Conservation (phyloP, 2,329 filamentous ascomycete species). For the Cadophora sp. region DNA sequence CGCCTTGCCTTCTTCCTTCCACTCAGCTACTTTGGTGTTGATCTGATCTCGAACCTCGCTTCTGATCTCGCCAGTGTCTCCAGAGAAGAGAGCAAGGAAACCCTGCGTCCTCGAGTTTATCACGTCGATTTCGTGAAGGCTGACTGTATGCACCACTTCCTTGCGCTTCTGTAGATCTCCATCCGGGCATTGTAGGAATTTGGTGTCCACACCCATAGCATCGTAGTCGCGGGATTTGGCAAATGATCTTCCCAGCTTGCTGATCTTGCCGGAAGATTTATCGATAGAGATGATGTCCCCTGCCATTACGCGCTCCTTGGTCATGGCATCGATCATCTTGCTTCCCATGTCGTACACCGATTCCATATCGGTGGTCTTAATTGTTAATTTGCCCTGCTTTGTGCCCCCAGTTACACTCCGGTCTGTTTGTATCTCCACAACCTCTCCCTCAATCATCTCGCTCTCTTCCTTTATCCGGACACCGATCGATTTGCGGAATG, state of each 20-base stretch:
- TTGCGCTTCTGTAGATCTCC: slow-evolving; percentile 97
- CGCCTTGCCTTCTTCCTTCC: slow-evolving; percentile 99
- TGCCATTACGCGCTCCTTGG: slow-evolving; percentile 98
- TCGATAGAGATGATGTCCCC: slow-evolving; percentile 99
- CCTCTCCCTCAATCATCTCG: slow-evolving; percentile 98
- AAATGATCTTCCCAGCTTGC: slow-evolving; percentile 93
- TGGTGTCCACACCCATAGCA: slow-evolving; percentile 97
- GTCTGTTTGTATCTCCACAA: slow-evolving; percentile 98
- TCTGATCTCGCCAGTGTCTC: slow-evolving; percentile 96
- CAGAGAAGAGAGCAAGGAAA: slow-evolving; percentile 95
- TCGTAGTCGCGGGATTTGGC: slow-evolving; percentile 97
- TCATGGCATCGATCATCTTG: slow-evolving; percentile 99
- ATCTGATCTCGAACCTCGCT: slow-evolving; percentile 98
- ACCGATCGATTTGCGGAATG: slow-evolving; percentile 98
- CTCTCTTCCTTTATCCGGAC: slow-evolving; percentile 99
- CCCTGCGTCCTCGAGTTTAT: slow-evolving; percentile 99
- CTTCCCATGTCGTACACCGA: slow-evolving; percentile 99
- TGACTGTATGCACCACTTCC: slow-evolving; percentile 96
- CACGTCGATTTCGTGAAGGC: slow-evolving; percentile 97
- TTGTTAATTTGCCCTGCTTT: slow-evolving; percentile 98
- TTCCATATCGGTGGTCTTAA: slow-evolving; percentile 99
- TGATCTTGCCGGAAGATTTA: slow-evolving; percentile 98
- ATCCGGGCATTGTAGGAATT: slow-evolving; percentile 97
- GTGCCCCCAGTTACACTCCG: slow-evolving; percentile 94
- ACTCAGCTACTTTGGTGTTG: slow-evolving; percentile 98